phyloP scores from a whole-genome alignment of 371 early-diverging fungal species.

The Mortierella sp. region DNA sequence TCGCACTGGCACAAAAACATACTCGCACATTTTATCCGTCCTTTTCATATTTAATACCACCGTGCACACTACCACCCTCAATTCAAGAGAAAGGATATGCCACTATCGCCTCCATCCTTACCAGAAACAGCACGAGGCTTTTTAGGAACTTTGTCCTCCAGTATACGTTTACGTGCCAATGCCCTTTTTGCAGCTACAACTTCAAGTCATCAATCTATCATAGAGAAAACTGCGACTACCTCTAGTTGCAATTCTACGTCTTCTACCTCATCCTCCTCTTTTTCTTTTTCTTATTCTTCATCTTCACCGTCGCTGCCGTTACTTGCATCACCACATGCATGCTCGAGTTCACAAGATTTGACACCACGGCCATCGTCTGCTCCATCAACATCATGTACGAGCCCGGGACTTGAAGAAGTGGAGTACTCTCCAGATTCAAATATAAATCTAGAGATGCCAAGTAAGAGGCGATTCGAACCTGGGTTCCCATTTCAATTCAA shows the following conservation, averaged over 20 bases:
- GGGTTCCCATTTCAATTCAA: constrained; percentile 6
- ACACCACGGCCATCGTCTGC: background rate
- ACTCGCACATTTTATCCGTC: too few relatives aligned
- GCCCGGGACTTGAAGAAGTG: background rate
- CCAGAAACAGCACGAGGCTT: constrained; percentile 17
- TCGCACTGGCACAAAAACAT: too few relatives aligned
- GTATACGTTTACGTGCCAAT: constrained; percentile 1
- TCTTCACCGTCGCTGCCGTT: background rate
- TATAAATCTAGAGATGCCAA: constrained; percentile 6
- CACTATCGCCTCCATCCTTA: background rate
- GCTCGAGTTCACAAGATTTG: background rate
- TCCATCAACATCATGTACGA: too few relatives aligned
- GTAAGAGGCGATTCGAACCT: constrained; percentile 6
- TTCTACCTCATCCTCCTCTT: background rate
- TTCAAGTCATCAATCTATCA: background rate
- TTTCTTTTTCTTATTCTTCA: background rate
- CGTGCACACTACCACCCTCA: too few relatives aligned
- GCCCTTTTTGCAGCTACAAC: background rate
- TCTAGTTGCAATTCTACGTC: background rate
- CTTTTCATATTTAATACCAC: too few relatives aligned
- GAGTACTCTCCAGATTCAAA: background rate
- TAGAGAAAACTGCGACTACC: background rate
- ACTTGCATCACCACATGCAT: background rate
- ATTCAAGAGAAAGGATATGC: background rate
- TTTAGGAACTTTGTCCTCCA: constrained; percentile 5